Evolutionary conservation across 208 protist genomes (phyloP).

Genomic region (Leishmania tropica): DNA sequence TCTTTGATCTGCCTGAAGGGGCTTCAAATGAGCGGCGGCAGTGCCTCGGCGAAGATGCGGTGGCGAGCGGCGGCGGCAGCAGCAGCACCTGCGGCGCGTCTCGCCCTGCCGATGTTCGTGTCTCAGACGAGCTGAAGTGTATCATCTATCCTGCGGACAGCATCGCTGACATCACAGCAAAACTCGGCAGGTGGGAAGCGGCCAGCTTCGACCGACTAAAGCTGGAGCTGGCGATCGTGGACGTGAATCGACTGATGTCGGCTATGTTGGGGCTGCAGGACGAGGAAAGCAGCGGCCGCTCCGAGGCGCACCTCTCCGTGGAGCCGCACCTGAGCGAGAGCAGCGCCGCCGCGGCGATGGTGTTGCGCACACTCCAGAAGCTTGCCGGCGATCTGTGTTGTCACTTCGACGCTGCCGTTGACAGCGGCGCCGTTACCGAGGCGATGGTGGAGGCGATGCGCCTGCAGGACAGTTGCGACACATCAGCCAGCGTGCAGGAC

Average conservation of each 20-base stretch:
- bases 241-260: slow-evolving; percentile 57
- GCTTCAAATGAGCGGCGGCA: slow-evolving; percentile 2
- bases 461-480: slow-evolving; percentile 3
- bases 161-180: slow-evolving; percentile 71
- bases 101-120: slow-evolving; percentile 49
- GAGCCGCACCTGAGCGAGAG: slow-evolving; percentile 59
- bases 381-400: slow-evolving; percentile 58
- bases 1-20: slow-evolving; percentile 55
- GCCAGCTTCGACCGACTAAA: slow-evolving; percentile 78
- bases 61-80: slow-evolving; percentile 13
- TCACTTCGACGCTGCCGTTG: slow-evolving; percentile 25
- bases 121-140: slow-evolving; percentile 70
- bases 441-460: slow-evolving; percentile 6
- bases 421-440: slow-evolving; percentile 15
- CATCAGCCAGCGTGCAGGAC: slow-evolving; percentile 15
- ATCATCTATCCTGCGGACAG: slow-evolving; percentile 73
- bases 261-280: slow-evolving; percentile 58
- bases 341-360: slow-evolving; percentile 30
- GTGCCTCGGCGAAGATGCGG: slow-evolving; percentile 6
- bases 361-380: slow-evolving; percentile 68
- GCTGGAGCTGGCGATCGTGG: slow-evolving; percentile 81
- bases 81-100: slow-evolving; percentile 71
- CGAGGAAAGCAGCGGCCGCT: slow-evolving; percentile 9
- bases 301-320: slow-evolving; percentile 30
- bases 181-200: slow-evolving; percentile 75